Base-by-base conservation (phyloP, 2,329 filamentous ascomycete species). In the Mariannaea elegans region DNA sequence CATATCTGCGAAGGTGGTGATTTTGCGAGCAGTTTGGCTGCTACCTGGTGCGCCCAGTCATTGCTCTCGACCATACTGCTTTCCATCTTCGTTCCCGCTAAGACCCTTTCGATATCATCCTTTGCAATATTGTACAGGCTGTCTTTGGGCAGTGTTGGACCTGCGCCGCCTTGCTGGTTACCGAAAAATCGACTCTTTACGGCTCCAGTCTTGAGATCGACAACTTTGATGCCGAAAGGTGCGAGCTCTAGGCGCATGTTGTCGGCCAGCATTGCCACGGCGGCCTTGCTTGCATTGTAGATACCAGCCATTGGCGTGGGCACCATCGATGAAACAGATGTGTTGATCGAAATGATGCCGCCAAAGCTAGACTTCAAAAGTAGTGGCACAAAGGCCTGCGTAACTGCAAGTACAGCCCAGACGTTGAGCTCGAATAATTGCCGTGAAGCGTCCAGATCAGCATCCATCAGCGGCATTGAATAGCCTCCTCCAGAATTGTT, bases 341-440 rank as follows among this genome's bases (percentile, higher is more conserved):
- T 67, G 27, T 5, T 66, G 58, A 46, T 72, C 72, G 27, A 71
- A 65, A 52, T 31, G 27, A 75, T 59, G 7, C 68, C 65, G 16
- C 69, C 70, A 24, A 62, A 65, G 21, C 67, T 56, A n/a, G 59
- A 58, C 27, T 64, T 64, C 24, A 74, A 65, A 5, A 71, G 44
- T 10, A 74, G 63, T 3, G 67, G 68, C 5, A 66, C 24, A 58
- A 81, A 81, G 0, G 74, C 72, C 31, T 82, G 74, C 2, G 72
- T 73, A 21, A 79, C 70, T 7, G 65, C 61, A 8, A 81, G 56
- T 2, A 68, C 46, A 2, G 74, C 75, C 73, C 75, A 81, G 31
- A 79, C 65, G 55, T 82, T 82, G 31, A 77, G 65, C 4, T 81
- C 77, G 58, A 75, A 80, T 12, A 80, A 21, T 18, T 63, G 63